Percentiles rank a stretch among this genome's conserved stretches.
These are phyloP conservation scores for Marchantia polymorpha DNA, from an alignment of 225 moss, liverwort and hornwort species.

Conservation along the genomic window DNA sequence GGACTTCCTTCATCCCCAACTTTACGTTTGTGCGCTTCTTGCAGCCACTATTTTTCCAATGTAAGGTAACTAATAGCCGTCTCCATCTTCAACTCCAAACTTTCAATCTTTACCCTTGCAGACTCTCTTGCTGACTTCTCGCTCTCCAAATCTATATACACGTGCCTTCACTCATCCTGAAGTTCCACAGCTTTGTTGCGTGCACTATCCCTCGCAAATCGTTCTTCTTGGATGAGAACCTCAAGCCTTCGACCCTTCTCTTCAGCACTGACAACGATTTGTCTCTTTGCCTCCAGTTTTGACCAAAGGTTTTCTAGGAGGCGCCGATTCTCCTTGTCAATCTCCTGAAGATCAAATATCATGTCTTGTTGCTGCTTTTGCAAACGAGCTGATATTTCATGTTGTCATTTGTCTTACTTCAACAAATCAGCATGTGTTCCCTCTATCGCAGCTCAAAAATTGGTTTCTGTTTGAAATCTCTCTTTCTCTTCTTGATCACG, in stretches of 20 bases:
- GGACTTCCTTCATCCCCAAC: constrained; percentile 96
- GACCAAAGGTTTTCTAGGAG: constrained; percentile 71
- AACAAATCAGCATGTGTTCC: constrained; percentile 69
- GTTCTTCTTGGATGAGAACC: constrained; percentile 80
- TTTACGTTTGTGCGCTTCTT: constrained; percentile 75
- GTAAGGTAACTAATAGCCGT: constrained; percentile 66
- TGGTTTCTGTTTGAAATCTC: constrained; percentile 68
- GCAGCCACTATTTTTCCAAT: constrained; percentile 84
- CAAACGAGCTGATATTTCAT: constrained; percentile 66
- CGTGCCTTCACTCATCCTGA: constrained; percentile 54
- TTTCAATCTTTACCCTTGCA: constrained; percentile 52
- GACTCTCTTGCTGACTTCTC: constrained; percentile 69
- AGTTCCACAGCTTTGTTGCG: constrained; percentile 60
- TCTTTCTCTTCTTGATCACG: constrained; percentile 65
- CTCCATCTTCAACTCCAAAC: constrained; percentile 88
- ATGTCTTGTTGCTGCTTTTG: constrained; percentile 88
- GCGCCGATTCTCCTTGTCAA: constrained; percentile 78
- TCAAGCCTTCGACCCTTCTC: constrained; percentile 75
- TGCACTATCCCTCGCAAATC: constrained; percentile 46
- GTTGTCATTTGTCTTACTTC: constrained; percentile 72
- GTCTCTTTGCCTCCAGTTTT: constrained; percentile 77
- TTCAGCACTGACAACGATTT: constrained; percentile 70
- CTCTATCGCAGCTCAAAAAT: constrained; percentile 59
- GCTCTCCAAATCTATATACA: constrained; percentile 55
- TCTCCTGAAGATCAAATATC: constrained; percentile 73